A percentile compares a stretch with the other conserved stretches of the same genome.
Conservation (phyloP, 371 early-diverging fungal species). For the Chytridium lagenaria region DNA sequence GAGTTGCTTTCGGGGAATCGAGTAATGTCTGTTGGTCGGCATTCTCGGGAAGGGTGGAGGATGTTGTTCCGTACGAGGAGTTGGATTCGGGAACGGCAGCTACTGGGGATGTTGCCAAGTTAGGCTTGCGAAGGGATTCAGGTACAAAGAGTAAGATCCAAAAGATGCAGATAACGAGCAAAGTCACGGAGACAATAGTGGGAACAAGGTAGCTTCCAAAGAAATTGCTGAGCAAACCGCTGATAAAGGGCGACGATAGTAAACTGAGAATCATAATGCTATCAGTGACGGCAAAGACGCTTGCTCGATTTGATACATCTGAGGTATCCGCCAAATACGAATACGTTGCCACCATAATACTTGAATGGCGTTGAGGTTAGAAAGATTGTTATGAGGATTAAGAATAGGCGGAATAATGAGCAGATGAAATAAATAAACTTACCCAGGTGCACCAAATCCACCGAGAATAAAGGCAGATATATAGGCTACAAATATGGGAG, state of each 20-base stretch:
- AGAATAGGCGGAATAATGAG: too few relatives aligned
- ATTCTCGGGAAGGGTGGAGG: background rate
- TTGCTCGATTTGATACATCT: background rate
- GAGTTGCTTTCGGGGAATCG: background rate
- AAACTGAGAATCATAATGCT: background rate
- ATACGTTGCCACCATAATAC: background rate
- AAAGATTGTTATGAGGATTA: too few relatives aligned
- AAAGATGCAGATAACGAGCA: background rate
- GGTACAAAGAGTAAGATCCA: background rate
- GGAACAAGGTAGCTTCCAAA: background rate
- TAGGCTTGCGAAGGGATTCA: too few relatives aligned
- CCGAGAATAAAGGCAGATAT: background rate
- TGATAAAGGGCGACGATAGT: background rate
- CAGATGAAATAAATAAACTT: too few relatives aligned
- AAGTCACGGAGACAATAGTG: background rate
- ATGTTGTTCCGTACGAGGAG: too few relatives aligned
- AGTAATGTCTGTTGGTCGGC: background rate
- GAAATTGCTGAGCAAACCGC: background rate
- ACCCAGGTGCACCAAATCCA: background rate
- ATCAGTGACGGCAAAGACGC: background rate
- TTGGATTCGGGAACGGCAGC: too few relatives aligned
- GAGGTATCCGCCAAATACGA: background rate
- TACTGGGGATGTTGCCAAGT: too few relatives aligned
- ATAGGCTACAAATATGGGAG: background rate
- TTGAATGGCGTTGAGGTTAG: too few relatives aligned